Evolutionary conservation across 2,329 filamentous ascomycete species (phyloP).

Genomic region (Fonsecaea erecta): DNA sequence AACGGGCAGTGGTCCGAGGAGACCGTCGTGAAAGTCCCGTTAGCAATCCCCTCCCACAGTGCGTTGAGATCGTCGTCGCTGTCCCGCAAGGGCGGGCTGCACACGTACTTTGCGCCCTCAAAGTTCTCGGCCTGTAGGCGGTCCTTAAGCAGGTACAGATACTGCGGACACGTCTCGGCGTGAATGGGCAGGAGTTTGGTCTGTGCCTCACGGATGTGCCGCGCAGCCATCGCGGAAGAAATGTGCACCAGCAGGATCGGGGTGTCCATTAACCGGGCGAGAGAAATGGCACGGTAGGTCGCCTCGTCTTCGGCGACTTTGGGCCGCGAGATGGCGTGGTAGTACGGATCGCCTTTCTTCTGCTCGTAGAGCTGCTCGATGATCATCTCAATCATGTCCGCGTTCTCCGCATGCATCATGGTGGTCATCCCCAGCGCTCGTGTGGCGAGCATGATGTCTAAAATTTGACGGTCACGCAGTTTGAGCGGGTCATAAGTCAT

Average conservation of each 20-base stretch:
- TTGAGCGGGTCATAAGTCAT: slow-evolving; percentile 53
- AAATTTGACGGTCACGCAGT: slow-evolving; percentile 47
- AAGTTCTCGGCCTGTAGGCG: slow-evolving; percentile 44
- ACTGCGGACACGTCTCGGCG: slow-evolving; percentile 64
- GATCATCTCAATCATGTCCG: slow-evolving; percentile 48
- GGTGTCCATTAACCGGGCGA: slow-evolving; percentile 55
- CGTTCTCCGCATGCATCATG: slow-evolving; percentile 55
- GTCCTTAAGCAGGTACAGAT: slow-evolving; percentile 58
- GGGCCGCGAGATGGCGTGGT: slow-evolving; percentile 49
- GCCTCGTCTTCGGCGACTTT: slow-evolving; percentile 51
- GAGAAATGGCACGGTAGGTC: slow-evolving; percentile 54
- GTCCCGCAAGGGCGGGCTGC: slow-evolving; percentile 57
- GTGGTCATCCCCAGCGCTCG: slow-evolving; percentile 50
- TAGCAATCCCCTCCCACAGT: slow-evolving; percentile 57
- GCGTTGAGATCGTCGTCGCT: slow-evolving; percentile 53
- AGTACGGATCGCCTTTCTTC: slow-evolving; percentile 41
- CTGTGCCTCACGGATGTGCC: slow-evolving; percentile 57
- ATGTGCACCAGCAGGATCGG: slow-evolving; percentile 59
- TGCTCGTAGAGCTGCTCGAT: slow-evolving; percentile 28
- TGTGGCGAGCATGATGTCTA: slow-evolving; percentile 49
- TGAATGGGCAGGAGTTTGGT: slow-evolving; percentile 57
- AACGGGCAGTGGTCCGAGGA: slow-evolving; percentile 55
- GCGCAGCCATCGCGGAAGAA: slow-evolving; percentile 44
- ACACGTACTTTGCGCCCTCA: slow-evolving; percentile 59
- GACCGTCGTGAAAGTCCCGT: slow-evolving; percentile 60